Base-by-base conservation (phyloP, 1,284 basidiomycete species). In the Sporisorium sorghi region DNA sequence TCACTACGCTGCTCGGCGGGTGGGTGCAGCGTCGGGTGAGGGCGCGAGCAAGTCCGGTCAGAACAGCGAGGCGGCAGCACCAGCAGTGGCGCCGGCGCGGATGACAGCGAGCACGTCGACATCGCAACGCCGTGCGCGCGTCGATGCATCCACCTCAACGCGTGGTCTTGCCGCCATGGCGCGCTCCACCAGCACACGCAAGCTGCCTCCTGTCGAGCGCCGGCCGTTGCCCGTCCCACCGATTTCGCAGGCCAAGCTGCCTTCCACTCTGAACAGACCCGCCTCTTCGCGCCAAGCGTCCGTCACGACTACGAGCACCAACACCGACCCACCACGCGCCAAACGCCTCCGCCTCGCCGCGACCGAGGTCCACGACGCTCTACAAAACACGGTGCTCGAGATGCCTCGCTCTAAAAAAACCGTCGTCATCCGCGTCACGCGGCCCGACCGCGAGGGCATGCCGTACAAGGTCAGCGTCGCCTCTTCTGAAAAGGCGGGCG, bases 1-100 rank as follows among this genome's bases (percentile, higher is more conserved):
- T 11, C 77, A 79, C 24, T 79, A 79, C 17, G 75, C 77, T 46
- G 77, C 76, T 19, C 50, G 57, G n/a, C 68, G 73, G 15, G 55
- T 62, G 5, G 67, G 67, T 30, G 59, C 50, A 14, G 58, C 30
- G 1, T 7, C 33, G n/a, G 48, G 48, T 11, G 42, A 55, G 12
- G 14, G n/a, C 8, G 10, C 47, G 5, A 40, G n/a, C 46, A 49
- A 61, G 15, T 17, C 58, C 12, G 43, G 32, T n/a, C 15, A 26
- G 11, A 21, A 14, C 43, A 47, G 23, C 28, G 42, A 39, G 3
- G 28, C 57, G 15, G 15, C 48, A 9, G 50, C 40, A 12, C 26
- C 28, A 0, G 26, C 51, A n/a, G n/a, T n/a, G n/a, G n/a, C n/a
- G 23, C 47, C 61, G 12, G 11, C 54, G 21, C 44, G 54, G 1